Evolutionary conservation across 306 rosid genomes (phyloP), one percentile per base, ranked within the genome.

Genomic region (Gynostemma pentaphyllum): DNA sequence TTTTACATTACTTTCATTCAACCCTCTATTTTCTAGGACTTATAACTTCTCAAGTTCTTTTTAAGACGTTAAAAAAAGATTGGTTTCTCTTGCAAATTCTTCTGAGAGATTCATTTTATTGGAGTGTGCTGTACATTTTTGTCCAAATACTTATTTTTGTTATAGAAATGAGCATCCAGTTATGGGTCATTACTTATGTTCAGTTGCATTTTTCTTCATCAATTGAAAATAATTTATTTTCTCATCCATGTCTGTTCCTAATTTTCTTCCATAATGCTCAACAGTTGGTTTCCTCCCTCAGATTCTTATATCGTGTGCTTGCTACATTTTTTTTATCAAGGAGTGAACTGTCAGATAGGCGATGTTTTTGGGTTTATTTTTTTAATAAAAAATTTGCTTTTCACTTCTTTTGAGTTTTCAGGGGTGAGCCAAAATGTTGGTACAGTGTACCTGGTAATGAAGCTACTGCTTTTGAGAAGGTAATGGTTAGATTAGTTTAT

Each of bases 341-440:
- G 36, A 32, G 51, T 41, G 4, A 24, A 6, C 21, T 29, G 23
- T 62, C 32, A 4, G 23, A 27, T n/a, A 5, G 45, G 45, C 16
- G 30, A 36, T 19, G 64, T 12, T 59, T 32, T 30, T 59, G 41
- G 64, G 47, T 12, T n/a, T 59, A 59, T 59, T 37, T 28, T 59
- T 59, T 21, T n/a, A n/a, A 37, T 59, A 11, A 19, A 24, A 59
- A 24, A 36, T 39, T 55, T 47, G 40, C 29, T 29, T 68, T 72
- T 78, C 62, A 66, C 68, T 74, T 71, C 66, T 71, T 22, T 61
- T 70, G 54, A 22, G 19, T 67, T 80, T 74, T 70, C 70, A 91
- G 98, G 98, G 98, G 98, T 71, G 98, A 92, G 82, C 88, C 98
- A 69, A 92, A 92, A 76, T 92, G 95, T 73, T 92, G 98, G 98